phyloP scores from a whole-genome alignment of 129 eudicot genomes.

The Pseudognaphalium luteoalbum region DNA sequence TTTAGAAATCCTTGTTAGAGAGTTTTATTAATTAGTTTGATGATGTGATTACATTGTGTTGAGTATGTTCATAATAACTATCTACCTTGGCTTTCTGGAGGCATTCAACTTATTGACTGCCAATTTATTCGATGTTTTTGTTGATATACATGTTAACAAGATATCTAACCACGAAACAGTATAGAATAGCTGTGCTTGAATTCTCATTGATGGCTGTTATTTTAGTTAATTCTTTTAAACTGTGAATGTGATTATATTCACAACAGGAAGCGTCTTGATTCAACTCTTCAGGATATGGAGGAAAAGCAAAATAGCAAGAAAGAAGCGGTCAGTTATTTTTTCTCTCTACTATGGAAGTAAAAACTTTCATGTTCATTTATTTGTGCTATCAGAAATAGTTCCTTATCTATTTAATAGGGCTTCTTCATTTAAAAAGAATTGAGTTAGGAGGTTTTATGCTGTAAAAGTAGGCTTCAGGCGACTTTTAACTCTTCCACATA shows the following conservation, averaged over 20 bases:
- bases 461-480: no score
- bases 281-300: slow-evolving; percentile 85
- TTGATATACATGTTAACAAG: neutral
- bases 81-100: no score
- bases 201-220: neutral
- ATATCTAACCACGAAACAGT: neutral
- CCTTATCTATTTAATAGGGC: neutral
- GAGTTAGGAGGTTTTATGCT: no score
- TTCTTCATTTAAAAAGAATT: neutral
- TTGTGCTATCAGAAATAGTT: neutral
- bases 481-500: no score
- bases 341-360: neutral
- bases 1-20: no score
- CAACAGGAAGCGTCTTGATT: slow-evolving; percentile 84
- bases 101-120: neutral
- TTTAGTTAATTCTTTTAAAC: neutral
- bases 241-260: slow-evolving; percentile 6
- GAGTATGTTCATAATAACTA: no score
- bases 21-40: neutral
- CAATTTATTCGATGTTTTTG: neutral
- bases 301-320: slow-evolving; percentile 95
- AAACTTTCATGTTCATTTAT: neutral
- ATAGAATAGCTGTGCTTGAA: slow-evolving; percentile 7
- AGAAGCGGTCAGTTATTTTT: slow-evolving; percentile 61
- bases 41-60: neutral